Evolutionary conservation across 768 basidiomycete species (phyloP).

Genomic region (Boletus pseudo-olivaceus): DNA sequence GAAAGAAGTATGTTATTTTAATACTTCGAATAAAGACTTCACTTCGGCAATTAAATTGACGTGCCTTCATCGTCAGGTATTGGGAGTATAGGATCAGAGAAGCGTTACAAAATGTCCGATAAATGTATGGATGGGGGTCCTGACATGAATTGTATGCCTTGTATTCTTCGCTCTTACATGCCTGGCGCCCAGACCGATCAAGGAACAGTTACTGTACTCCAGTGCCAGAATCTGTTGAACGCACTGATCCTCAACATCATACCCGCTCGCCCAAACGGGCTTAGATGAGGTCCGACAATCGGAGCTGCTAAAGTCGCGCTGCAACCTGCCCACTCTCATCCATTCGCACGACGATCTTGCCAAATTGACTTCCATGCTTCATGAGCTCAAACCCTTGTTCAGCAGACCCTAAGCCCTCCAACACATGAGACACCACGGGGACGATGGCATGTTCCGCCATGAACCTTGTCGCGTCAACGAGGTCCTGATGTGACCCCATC

Average conservation of each 20-base stretch:
- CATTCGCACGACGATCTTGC: conserved; percentile 68
- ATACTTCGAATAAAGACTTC: conserved; percentile 5
- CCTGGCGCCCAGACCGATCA: background rate
- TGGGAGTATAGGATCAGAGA: conserved; percentile 73
- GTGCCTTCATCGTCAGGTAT: conserved; percentile 45
- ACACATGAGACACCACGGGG: conserved; percentile 65
- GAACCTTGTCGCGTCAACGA: conserved; percentile 69
- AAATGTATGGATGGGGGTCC: conserved; percentile 11
- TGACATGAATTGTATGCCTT: conserved; percentile 8
- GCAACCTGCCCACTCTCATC: conserved; percentile 19
- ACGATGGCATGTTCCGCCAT: conserved; percentile 60
- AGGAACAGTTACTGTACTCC: background rate
- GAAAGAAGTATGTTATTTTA: conserved; percentile 59
- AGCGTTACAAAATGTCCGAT: conserved; percentile 31
- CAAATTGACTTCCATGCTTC: conserved; percentile 64
- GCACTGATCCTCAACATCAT: background rate
- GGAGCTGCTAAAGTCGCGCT: conserved; percentile 22
- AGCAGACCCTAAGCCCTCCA: conserved; percentile 61
- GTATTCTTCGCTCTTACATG: background rate
- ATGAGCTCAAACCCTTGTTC: conserved; percentile 72
- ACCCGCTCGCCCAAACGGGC: background rate
- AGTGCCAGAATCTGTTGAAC: background rate
- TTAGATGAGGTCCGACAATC: background rate
- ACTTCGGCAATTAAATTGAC: conserved; percentile 26
- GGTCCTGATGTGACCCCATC: conserved; percentile 78